Percentiles rank a stretch among this genome's conserved stretches.
Evolutionary conservation across 2,329 filamentous ascomycete genomes (phyloP).

Genomic region (Penicillium griseofulvum): DNA sequence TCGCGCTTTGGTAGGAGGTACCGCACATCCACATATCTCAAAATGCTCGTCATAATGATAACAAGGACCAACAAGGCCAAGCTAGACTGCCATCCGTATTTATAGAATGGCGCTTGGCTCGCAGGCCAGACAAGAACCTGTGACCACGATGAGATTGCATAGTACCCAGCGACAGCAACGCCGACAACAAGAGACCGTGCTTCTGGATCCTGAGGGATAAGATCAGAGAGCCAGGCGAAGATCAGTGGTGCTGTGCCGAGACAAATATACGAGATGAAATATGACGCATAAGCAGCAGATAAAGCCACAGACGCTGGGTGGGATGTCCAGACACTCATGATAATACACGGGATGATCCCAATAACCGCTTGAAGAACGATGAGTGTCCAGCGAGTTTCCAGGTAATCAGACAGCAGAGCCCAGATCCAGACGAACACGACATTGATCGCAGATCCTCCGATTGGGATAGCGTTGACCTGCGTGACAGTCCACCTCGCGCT

Average conservation of each 20-base stretch:
- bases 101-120: conserved; percentile 50
- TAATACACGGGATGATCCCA: conserved; percentile 49
- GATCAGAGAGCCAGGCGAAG: conserved; percentile 53
- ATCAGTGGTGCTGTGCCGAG: conserved; percentile 54
- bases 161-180: conserved; percentile 50
- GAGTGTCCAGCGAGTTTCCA: conserved; percentile 52
- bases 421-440: conserved; percentile 55
- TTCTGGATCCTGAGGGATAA: conserved; percentile 52
- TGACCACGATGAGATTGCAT: conserved; percentile 52
- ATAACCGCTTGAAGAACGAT: conserved; percentile 51
- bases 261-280: conserved; percentile 51
- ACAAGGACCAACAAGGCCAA: conserved; percentile 47
- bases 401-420: conserved; percentile 52
- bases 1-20: conserved; percentile 34
- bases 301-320: conserved; percentile 45
- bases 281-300: conserved; percentile 51
- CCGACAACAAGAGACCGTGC: conserved; percentile 51
- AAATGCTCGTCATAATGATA: conserved; percentile 44
- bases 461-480: conserved; percentile 51
- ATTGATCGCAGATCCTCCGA: conserved; percentile 50
- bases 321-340: conserved; percentile 55
- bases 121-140: conserved; percentile 55
- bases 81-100: conserved; percentile 51
- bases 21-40: conserved; percentile 47
- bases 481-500: conserved; percentile 44